Evolutionary conservation across 1,284 basidiomycete genomes (phyloP).

Genomic region (Ustilago loliicola): DNA sequence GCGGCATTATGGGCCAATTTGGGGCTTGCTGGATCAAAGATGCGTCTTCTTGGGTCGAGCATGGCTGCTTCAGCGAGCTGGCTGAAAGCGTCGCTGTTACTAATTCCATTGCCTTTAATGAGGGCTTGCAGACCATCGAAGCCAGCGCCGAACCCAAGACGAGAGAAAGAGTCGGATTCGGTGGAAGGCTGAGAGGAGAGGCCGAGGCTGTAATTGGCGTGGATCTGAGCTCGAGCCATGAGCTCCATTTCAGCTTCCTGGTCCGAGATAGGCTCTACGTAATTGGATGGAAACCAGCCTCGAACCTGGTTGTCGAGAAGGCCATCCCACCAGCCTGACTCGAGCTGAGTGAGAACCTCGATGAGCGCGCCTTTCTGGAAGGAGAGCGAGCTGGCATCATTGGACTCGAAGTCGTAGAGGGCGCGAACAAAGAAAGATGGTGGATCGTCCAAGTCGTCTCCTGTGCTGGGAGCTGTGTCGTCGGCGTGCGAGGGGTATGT

Average conservation of each 20-base stretch:
- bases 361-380: slow-evolving; percentile 90
- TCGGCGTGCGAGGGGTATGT: slow-evolving; percentile 16
- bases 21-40: slow-evolving; percentile 27
- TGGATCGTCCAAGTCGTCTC: slow-evolving; percentile 42
- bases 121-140: slow-evolving; percentile 54
- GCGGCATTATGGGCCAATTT: slow-evolving; percentile 17
- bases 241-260: slow-evolving; percentile 74
- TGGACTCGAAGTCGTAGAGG: slow-evolving; percentile 83
- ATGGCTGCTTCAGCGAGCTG: slow-evolving; percentile 63
- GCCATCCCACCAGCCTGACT: slow-evolving; percentile 99
- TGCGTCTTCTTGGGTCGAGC: slow-evolving; percentile 35
- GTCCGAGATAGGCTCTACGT: slow-evolving; percentile 83
- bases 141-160: slow-evolving; percentile 52
- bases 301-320: slow-evolving; percentile 77
- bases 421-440: slow-evolving; percentile 85
- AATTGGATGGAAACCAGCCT: slow-evolving; percentile 99
- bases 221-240: slow-evolving; percentile 36
- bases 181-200: slow-evolving; percentile 28
- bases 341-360: slow-evolving; percentile 90
- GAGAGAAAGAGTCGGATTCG: slow-evolving; percentile 47
- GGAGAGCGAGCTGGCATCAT: slow-evolving; percentile 87
- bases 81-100: slow-evolving; percentile 58
- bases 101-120: slow-evolving; percentile 47
- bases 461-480: slow-evolving; percentile 23
- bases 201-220: slow-evolving; percentile 35